phyloP scores from a whole-genome alignment of 2,329 filamentous ascomycete species.

The Aspergillus costaricaensis region DNA sequence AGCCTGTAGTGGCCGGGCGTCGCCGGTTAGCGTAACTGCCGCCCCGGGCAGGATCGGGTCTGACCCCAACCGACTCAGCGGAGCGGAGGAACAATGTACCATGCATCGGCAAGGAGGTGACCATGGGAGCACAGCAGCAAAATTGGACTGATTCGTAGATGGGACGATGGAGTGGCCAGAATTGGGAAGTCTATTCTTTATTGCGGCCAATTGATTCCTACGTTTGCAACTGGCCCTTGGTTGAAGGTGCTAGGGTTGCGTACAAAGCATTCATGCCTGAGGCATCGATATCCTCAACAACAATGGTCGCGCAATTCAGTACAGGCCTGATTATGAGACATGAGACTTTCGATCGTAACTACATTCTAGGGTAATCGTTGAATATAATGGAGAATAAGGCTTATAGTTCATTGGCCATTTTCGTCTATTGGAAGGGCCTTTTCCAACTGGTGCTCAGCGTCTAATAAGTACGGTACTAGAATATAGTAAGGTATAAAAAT shows the following conservation, averaged over 20 bases:
- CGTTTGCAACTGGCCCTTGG: not conserved
- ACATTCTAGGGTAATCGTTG: no score
- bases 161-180: not conserved
- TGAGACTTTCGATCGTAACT: no score
- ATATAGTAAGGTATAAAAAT: no score
- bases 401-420: no score
- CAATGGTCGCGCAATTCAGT: not conserved
- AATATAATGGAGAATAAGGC: no score
- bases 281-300: not conserved
- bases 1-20: not conserved
- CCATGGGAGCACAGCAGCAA: not conserved
- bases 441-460: no score
- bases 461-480: no score
- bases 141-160: not conserved
- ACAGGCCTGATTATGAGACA: no score
- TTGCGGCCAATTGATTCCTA: not conserved
- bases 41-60: not conserved
- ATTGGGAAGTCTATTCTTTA: not conserved
- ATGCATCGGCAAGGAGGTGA: not conserved
- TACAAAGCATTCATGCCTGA: not conserved
- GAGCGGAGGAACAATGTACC: not conserved
- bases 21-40: not conserved
- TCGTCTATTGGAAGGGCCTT: no score
- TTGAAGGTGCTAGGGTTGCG: not conserved
- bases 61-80: not conserved